A percentile compares a stretch with the other conserved stretches of the same genome.
These are phyloP conservation scores for Musa acuminata DNA, from an alignment of 176 grass and related monocot species.

Conservation along the genomic window DNA sequence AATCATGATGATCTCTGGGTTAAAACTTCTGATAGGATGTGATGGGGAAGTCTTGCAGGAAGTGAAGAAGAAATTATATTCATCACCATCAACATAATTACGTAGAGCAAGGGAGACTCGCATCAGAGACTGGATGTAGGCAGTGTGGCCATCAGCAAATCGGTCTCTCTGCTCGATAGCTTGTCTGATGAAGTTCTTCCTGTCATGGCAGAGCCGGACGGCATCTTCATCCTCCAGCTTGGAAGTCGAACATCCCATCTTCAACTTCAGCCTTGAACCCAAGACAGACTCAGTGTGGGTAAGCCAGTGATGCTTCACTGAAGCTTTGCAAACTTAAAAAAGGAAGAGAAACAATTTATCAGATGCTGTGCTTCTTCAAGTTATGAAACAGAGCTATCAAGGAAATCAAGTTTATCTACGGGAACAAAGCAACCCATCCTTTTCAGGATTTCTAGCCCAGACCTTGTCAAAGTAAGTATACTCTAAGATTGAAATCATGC, in stretches of 20 bases:
- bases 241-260: conserved; percentile 80
- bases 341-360: not conserved
- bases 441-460: not conserved
- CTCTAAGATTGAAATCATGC: not conserved
- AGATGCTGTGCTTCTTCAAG: conserved; percentile 29
- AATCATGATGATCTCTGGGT: conserved; percentile 41
- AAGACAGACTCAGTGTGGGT: conserved; percentile 2
- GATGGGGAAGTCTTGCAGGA: conserved; percentile 26
- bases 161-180: conserved; percentile 58
- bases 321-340: not conserved
- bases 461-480: not conserved
- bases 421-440: not conserved
- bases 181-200: conserved; percentile 68
- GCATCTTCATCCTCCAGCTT: conserved; percentile 67
- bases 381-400: conserved; percentile 4
- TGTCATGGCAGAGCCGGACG: conserved; percentile 57
- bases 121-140: conserved; percentile 57
- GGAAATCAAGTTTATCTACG: not conserved
- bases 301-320: conserved; percentile 6
- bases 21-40: conserved; percentile 28
- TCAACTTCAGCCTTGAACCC: conserved; percentile 3
- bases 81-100: conserved; percentile 63
- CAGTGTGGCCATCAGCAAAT: conserved; percentile 52
- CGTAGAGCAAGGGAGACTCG: conserved; percentile 58
- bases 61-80: conserved; percentile 42